A percentile compares a stretch with the other conserved stretches of the same genome.
Conservation (phyloP, 2,329 filamentous ascomycete species). For the Verticillium isaacii region DNA sequence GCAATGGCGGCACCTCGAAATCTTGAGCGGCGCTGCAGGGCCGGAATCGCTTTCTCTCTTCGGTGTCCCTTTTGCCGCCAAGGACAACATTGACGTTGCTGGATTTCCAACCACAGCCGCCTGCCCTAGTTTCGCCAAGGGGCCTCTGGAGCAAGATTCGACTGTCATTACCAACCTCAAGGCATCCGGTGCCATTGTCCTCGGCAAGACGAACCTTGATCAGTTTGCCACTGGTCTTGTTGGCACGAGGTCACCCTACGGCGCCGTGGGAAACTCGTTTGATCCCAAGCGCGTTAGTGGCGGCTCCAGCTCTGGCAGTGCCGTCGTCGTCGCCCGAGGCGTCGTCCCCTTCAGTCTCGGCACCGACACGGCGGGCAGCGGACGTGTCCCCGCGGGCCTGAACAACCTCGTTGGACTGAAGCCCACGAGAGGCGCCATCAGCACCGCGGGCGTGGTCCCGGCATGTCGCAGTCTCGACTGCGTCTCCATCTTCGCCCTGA, state of each 20-base stretch:
- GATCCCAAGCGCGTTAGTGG: constrained; percentile 33
- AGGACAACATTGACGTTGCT: constrained; percentile 51
- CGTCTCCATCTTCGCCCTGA: constrained; percentile 47
- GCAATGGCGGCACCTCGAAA: constrained; percentile 31
- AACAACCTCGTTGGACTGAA: constrained; percentile 49
- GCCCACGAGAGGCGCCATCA: constrained; percentile 49
- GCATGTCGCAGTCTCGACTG: constrained; percentile 55
- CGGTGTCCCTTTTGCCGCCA: constrained; percentile 52
- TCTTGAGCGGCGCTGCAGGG: constrained; percentile 36
- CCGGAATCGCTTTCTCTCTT: constrained; percentile 41
- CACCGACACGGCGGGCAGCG: constrained; percentile 52
- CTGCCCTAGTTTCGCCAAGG: constrained; percentile 42
- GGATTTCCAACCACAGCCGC: constrained; percentile 48
- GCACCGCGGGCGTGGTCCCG: constrained; percentile 43
- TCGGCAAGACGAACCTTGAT: constrained; percentile 58
- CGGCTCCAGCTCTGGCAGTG: constrained; percentile 54
- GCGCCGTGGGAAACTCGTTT: constrained; percentile 49
- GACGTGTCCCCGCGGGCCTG: constrained; percentile 46
- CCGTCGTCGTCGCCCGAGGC: constrained; percentile 47
- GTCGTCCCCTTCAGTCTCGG: constrained; percentile 52
- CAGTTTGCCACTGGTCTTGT: constrained; percentile 60
- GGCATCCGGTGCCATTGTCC: constrained; percentile 47
- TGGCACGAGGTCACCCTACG: constrained; percentile 56
- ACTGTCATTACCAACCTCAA: constrained; percentile 44
- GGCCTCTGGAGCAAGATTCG: constrained; percentile 38